Evolutionary conservation across 129 eudicot genomes (phyloP), one percentile per base, ranked within the genome.

Genomic region (Lactuca saligna): DNA sequence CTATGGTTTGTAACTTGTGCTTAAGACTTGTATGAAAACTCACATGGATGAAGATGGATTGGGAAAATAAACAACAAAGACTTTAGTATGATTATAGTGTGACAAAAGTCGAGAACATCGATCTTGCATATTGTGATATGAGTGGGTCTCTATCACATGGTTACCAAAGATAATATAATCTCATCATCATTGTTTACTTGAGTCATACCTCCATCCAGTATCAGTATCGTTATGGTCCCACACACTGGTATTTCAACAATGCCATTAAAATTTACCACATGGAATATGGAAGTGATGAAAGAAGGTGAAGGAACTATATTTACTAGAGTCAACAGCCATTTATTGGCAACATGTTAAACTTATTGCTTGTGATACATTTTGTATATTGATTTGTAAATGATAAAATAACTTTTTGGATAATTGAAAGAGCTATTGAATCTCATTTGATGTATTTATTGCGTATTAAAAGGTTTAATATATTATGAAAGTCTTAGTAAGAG

Each of bases 71-170:
- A 73, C 41, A 73, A 63, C 78, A 68, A 75, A 66, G 73, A 67
- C 35, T 66, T 75, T 60, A 62, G 49, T 50, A 50, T 67, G 78
- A 75, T 75, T 53, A 51, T 59, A 66, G 38, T 49, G 61, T 66
- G 60, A 65, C 72, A 66, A 75, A 75, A 66, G 55, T 68, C 61
- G 33, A 57, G 54, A 61, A 58, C 59, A 46, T 66, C 57, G 61
- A 74, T 66, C 60, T 66, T 75, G 65, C 59, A 57, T 59, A 12
- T 69, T 59, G 57, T 75, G n/a, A 60, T 59, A 8, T 75, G 63
- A 58, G 69, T 68, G 69, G 74, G 79, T 15, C 74, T 56, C 42
- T 37, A 49, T 67, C 46, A 67, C 74, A 58, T 75, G 74, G 68
- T 75, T 65, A 75, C 79, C 73, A 67, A 46, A 37, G 54, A 54